These are phyloP conservation scores for Schizonepeta tenuifolia DNA, from an alignment of 257 asterid genomes.

Conservation along the genomic window DNA sequence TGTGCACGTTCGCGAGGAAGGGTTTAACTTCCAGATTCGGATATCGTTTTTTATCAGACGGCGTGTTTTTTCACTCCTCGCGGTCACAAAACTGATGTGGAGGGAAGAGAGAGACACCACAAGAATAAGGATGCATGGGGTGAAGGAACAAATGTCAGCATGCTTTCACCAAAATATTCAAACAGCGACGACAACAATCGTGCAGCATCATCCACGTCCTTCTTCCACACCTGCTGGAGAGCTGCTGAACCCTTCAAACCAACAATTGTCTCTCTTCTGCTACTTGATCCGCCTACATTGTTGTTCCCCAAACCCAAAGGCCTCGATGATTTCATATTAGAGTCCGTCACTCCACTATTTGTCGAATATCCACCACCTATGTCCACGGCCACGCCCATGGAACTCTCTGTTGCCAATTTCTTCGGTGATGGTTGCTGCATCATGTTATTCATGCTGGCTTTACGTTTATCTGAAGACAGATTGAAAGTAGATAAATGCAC, in stretches of 20 bases:
- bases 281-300: conserved; percentile 48
- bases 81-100: not conserved
- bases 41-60: not conserved
- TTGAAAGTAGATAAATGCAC: conserved; percentile 12
- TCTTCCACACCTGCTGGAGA: conserved; percentile 68
- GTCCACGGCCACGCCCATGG: conserved; percentile 50
- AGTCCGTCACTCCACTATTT: conserved; percentile 37
- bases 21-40: not conserved
- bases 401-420: conserved; percentile 61
- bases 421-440: conserved; percentile 78
- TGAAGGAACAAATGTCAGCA: conserved; percentile 67
- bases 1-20: not conserved
- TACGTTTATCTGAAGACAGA: conserved; percentile 64
- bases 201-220: conserved; percentile 51
- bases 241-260: conserved; percentile 48
- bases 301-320: conserved; percentile 44
- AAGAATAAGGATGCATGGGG: conserved; percentile 66
- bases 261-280: conserved; percentile 48
- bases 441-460: conserved; percentile 67
- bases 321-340: conserved; percentile 48
- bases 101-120: conserved; percentile 35
- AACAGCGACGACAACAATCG: conserved; percentile 54
- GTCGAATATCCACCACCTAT: conserved; percentile 48
- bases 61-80: not conserved
- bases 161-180: conserved; percentile 83